phyloP scores from a whole-genome alignment of 2,329 filamentous ascomycete genomes.

The Arthrobotrys musiformis region DNA sequence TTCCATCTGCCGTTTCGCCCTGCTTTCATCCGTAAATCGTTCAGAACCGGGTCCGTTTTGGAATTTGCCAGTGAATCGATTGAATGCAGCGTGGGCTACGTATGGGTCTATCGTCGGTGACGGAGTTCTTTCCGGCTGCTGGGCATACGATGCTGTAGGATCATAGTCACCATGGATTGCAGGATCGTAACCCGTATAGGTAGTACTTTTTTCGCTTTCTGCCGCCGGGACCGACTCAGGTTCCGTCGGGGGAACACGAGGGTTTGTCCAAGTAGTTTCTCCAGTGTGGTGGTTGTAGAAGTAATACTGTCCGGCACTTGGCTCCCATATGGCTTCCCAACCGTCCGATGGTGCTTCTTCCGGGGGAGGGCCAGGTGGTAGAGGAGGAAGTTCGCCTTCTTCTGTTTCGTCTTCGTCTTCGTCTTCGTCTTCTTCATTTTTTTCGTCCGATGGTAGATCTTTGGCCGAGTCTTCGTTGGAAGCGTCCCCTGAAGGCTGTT shows the following conservation, averaged over 20 bases:
- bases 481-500: not conserved
- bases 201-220: constrained; percentile 62
- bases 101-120: constrained; percentile 67
- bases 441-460: not conserved
- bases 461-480: not conserved
- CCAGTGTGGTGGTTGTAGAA: constrained; percentile 85
- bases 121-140: constrained; percentile 65
- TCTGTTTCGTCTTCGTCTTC: constrained; percentile 57
- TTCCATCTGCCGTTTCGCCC: constrained; percentile 86
- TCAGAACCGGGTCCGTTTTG: constrained; percentile 73
- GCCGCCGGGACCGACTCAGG: constrained; percentile 57
- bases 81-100: constrained; percentile 79
- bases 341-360: constrained; percentile 71
- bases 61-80: constrained; percentile 87
- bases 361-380: constrained; percentile 63
- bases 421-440: not conserved
- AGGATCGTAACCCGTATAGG: constrained; percentile 87
- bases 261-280: constrained; percentile 85
- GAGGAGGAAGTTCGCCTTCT: constrained; percentile 59
- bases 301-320: constrained; percentile 75
- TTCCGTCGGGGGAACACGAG: constrained; percentile 71
- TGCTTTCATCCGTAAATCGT: constrained; percentile 85
- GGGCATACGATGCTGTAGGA: constrained; percentile 91
- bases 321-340: constrained; percentile 84
- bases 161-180: constrained; percentile 97